Percentiles rank a stretch among this genome's conserved stretches.
Conservation (phyloP, 208 protist species). For the Trypanosomatidae sp. region DNA sequence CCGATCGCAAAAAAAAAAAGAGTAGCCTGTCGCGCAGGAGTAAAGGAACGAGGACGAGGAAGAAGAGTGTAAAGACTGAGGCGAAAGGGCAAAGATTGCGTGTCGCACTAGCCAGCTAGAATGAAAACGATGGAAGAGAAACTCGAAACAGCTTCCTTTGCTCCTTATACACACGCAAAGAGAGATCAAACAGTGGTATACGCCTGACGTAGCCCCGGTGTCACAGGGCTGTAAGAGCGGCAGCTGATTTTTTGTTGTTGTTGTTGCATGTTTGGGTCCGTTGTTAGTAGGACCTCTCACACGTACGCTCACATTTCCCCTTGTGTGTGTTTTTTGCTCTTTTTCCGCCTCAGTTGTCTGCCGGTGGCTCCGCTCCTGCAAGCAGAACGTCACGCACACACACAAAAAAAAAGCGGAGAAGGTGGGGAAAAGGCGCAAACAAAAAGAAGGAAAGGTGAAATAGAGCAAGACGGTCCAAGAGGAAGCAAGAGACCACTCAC, state of each 20-base stretch:
- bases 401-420: neutral
- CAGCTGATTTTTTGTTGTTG: neutral
- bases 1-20: conserved; percentile 9
- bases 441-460: neutral
- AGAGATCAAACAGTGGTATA: neutral
- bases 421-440: neutral
- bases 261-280: neutral
- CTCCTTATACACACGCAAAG: neutral
- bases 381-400: neutral
- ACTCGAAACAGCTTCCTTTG: neutral
- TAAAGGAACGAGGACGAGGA: conserved; percentile 4
- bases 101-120: neutral
- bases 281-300: neutral
- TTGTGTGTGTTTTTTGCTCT: neutral
- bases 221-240: neutral
- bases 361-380: neutral
- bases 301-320: neutral
- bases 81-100: neutral
- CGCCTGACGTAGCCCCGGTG: neutral
- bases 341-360: neutral
- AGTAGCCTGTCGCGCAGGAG: neutral
- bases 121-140: neutral
- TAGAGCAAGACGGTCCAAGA: conserved; percentile 1
- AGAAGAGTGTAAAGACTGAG: neutral
- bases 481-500: neutral